These are phyloP conservation scores for Chrysanthemum makinoi DNA, from an alignment of 129 eudicot species.

Conservation along the genomic window DNA sequence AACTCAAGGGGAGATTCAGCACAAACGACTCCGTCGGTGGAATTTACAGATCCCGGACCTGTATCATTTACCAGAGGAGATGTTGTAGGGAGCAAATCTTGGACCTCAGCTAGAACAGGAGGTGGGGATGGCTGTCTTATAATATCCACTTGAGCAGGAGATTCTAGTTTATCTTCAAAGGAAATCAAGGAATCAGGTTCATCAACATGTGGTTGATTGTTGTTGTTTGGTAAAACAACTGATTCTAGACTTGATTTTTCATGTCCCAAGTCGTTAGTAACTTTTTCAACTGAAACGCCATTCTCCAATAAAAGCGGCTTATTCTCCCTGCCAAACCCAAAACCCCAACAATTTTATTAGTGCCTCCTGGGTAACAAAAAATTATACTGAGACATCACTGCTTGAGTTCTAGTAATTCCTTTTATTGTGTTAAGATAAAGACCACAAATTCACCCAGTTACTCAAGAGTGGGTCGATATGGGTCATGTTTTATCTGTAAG, in stretches of 20 bases:
- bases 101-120: conserved; percentile 89
- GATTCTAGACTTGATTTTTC: conserved; percentile 40
- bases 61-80: conserved; percentile 31
- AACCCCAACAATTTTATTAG: conserved; percentile 14
- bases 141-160: conserved; percentile 44
- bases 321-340: conserved; percentile 40
- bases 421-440: not conserved
- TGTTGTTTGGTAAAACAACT: conserved; percentile 27
- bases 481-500: not conserved
- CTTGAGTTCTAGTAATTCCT: conserved; percentile 1
- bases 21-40: conserved; percentile 50
- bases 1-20: conserved; percentile 83
- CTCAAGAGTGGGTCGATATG: not conserved
- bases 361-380: not conserved
- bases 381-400: conserved; percentile 1
- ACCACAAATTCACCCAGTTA: no score
- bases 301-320: conserved; percentile 45
- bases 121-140: conserved; percentile 93
- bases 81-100: conserved; percentile 58
- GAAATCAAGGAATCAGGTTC: conserved; percentile 79
- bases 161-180: conserved; percentile 65
- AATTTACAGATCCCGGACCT: conserved; percentile 37
- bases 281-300: conserved; percentile 36
- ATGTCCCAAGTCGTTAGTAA: conserved; percentile 32
- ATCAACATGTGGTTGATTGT: conserved; percentile 35